These are phyloP conservation scores for Cordyceps cicadae DNA, from an alignment of 2,329 filamentous ascomycete species.

Conservation along the genomic window DNA sequence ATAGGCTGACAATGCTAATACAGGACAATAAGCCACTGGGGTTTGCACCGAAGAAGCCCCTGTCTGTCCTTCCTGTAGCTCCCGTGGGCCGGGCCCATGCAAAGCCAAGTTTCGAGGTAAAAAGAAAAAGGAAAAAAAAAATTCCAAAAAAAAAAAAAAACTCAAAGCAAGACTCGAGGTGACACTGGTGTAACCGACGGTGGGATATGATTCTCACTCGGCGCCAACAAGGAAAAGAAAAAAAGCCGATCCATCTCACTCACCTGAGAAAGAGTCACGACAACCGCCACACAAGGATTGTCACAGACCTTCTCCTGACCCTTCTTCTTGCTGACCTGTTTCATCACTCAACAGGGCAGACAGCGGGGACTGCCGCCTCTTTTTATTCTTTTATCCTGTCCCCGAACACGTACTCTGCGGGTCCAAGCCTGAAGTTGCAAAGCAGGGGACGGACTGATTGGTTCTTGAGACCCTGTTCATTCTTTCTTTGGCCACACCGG, in stretches of 20 bases:
- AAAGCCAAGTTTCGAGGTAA: slow-evolving; percentile 2
- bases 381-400: background rate
- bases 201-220: no score
- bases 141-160: background rate
- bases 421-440: background rate
- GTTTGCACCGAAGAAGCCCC: background rate
- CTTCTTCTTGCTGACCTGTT: background rate
- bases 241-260: no score
- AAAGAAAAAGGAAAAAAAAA: background rate
- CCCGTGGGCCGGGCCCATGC: background rate
- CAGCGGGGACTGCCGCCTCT: no score
- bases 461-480: background rate
- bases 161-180: background rate
- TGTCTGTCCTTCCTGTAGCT: background rate
- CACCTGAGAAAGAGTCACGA: no score
- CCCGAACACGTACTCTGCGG: slow-evolving; percentile 4
- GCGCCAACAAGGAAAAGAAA: no score
- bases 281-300: background rate
- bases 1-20: no score
- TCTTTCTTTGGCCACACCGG: background rate
- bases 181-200: no score
- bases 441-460: slow-evolving; percentile 5
- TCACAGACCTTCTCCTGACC: background rate
- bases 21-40: background rate
- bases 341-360: background rate